Evolutionary conservation across 805 yeast species (phyloP).

Genomic region (Starmerella floris): DNA sequence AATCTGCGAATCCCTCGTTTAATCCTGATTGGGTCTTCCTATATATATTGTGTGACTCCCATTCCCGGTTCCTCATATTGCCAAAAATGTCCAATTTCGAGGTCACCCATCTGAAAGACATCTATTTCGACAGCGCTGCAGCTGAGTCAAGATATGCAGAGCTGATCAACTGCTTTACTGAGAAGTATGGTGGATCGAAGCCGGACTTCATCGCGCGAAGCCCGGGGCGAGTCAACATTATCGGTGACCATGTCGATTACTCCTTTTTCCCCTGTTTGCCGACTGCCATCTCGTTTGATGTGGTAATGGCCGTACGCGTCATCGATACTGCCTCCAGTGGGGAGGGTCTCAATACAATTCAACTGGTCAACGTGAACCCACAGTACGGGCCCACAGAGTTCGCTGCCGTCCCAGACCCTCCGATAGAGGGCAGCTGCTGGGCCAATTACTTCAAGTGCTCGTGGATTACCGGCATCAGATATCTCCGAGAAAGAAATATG

Average conservation of each 20-base stretch:
- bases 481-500: slow-evolving; percentile 24
- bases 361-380: slow-evolving; percentile 29
- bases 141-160: slow-evolving; percentile 8
- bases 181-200: background rate
- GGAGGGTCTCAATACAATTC: slow-evolving; percentile 21
- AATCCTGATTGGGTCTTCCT: too few species aligned
- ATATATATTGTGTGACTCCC: too few species aligned
- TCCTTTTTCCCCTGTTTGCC: slow-evolving; percentile 55
- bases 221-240: slow-evolving; percentile 65
- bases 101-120: background rate
- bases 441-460: slow-evolving; percentile 59
- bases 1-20: too few species aligned
- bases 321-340: slow-evolving; percentile 14
- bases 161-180: background rate
- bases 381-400: slow-evolving; percentile 19
- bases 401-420: slow-evolving; percentile 22
- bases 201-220: slow-evolving; percentile 41
- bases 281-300: slow-evolving; percentile 56
- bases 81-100: background rate
- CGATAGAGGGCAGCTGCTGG: slow-evolving; percentile 47
- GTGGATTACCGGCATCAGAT: slow-evolving; percentile 43
- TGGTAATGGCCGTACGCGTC: slow-evolving; percentile 35
- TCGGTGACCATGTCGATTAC: slow-evolving; percentile 67
- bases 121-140: slow-evolving; percentile 10
- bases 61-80: too few species aligned